Evolutionary conservation across 1,284 basidiomycete genomes (phyloP), one percentile per base, ranked within the genome.

Genomic region (Bondarzewia mesenterica): DNA sequence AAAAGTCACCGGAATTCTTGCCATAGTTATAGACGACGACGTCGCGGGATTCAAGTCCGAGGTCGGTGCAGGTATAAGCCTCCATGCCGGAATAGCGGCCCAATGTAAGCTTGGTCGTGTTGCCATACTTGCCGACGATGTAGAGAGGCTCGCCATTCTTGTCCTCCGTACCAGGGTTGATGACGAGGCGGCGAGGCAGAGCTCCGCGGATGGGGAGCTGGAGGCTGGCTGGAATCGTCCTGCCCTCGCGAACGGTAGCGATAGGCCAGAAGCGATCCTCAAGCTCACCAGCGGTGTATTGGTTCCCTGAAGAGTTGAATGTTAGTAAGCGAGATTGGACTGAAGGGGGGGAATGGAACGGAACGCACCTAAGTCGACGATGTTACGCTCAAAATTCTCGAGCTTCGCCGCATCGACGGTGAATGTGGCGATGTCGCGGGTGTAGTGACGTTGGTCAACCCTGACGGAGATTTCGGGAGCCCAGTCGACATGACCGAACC

Each of bases 301-400:
- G 60, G 44, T 53, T 42, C 50, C 58, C 64, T 67, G 50, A 52
- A 58, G 51, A 49, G 57, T 56, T 57, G 50, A 16, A 27, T 56
- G 60, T 60, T 51, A 48, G 63, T 48, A 59, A 58, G 57, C 38
- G 51, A 67, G 57, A 42, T 51, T 55, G 54, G 54, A 55, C 52
- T 46, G 35, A 21, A 22, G 16, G 47, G 43, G 44, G 48, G 21
- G 53, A 38, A 39, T 16, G 38, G 38, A 21, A 39, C 38, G 38
- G 10, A 39, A 39, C 38, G 38, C 56, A 48, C 47, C 22, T 1
- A 71, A 53, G 51, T 69, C 59, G 12, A 73, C 59, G 29, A 67
- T 54, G 35, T 70, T 74, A n/a, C 69, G 69, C 47, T 61, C 50
- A 46, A 71, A 71, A 0, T 50, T 14, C 58, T 55, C 62, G 60